phyloP scores from a whole-genome alignment of 129 eudicot species.

The carrot (Daucus carota) region DNA sequence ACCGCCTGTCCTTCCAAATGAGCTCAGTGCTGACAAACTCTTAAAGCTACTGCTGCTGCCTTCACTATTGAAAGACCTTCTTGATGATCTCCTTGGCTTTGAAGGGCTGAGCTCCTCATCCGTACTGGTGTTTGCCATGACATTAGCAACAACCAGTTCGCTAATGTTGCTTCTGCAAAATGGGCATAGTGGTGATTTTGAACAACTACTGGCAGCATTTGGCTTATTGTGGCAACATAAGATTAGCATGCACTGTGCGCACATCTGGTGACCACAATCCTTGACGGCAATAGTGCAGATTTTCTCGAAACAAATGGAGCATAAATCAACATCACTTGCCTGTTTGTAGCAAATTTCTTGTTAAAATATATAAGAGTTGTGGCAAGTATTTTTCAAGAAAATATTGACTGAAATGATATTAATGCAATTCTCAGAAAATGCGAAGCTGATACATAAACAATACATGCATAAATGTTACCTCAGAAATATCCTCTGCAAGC shows the following conservation, averaged over 20 bases:
- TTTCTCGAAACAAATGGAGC: slow-evolving; percentile 82
- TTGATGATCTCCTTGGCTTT: slow-evolving; percentile 35
- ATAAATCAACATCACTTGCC: slow-evolving; percentile 55
- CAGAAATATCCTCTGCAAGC: slow-evolving; percentile 35
- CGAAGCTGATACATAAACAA: not conserved
- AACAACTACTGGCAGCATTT: slow-evolving; percentile 28
- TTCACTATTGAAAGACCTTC: slow-evolving; percentile 48
- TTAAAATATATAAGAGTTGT: not conserved
- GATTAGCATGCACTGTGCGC: slow-evolving; percentile 71
- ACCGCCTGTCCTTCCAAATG: slow-evolving; percentile 59
- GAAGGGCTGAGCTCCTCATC: slow-evolving; percentile 35
- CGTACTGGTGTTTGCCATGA: slow-evolving; percentile 22
- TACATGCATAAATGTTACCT: slow-evolving; percentile 34
- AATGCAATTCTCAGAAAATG: not conserved
- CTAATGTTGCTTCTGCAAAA: slow-evolving; percentile 75
- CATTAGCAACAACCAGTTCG: slow-evolving; percentile 52
- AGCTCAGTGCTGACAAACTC: slow-evolving; percentile 49
- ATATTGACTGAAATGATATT: not conserved
- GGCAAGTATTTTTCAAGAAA: not conserved
- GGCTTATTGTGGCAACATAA: slow-evolving; percentile 73
- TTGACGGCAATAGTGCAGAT: slow-evolving; percentile 64
- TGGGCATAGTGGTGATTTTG: slow-evolving; percentile 63
- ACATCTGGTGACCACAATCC: slow-evolving; percentile 84
- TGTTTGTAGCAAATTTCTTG: slow-evolving; percentile 8
- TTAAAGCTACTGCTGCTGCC: slow-evolving; percentile 64